phyloP scores from a whole-genome alignment of 2,329 filamentous ascomycete species.

The Rhinocladiella similis region DNA sequence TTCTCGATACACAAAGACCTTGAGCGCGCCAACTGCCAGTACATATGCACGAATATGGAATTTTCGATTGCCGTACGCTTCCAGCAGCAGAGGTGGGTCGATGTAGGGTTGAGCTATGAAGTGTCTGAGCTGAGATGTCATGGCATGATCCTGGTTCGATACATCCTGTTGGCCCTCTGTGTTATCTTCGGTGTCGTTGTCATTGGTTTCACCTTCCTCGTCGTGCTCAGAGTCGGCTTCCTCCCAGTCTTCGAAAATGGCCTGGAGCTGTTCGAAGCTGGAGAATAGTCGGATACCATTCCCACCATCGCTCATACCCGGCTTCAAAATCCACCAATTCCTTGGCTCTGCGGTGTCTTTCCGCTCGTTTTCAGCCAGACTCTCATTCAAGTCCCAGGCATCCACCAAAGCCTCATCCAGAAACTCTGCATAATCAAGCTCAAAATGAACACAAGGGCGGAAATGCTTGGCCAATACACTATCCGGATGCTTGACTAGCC shows the following conservation, averaged over 20 bases:
- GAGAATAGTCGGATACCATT: constrained; percentile 91
- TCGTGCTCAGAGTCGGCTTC: constrained; percentile 64
- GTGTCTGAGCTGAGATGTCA: constrained; percentile 88
- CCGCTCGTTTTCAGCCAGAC: constrained; percentile 67
- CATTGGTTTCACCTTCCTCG: constrained; percentile 46
- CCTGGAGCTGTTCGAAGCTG: constrained; percentile 77
- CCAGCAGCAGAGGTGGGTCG: constrained; percentile 76
- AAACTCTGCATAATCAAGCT: constrained; percentile 96
- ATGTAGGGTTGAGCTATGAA: constrained; percentile 97
- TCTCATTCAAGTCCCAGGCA: constrained; percentile 81
- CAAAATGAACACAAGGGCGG: constrained; percentile 79
- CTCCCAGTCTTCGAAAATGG: constrained; percentile 92
- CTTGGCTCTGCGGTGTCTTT: constrained; percentile 42
- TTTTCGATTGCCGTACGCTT: constrained; percentile 67
- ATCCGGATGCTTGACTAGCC: constrained; percentile 78
- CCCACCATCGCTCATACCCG: constrained; percentile 93
- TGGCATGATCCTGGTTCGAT: constrained; percentile 56
- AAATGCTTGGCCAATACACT: constrained; percentile 70
- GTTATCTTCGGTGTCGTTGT: constrained; percentile 29
- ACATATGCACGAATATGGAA: constrained; percentile 96
- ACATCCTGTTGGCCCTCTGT: constrained; percentile 36
- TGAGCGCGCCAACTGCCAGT: constrained; percentile 73
- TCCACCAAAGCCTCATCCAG: constrained; percentile 90
- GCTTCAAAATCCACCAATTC: constrained; percentile 98
- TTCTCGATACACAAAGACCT: constrained; percentile 80